phyloP scores from a whole-genome alignment of 2,329 filamentous ascomycete species.

The Microcyclosporella mali region DNA sequence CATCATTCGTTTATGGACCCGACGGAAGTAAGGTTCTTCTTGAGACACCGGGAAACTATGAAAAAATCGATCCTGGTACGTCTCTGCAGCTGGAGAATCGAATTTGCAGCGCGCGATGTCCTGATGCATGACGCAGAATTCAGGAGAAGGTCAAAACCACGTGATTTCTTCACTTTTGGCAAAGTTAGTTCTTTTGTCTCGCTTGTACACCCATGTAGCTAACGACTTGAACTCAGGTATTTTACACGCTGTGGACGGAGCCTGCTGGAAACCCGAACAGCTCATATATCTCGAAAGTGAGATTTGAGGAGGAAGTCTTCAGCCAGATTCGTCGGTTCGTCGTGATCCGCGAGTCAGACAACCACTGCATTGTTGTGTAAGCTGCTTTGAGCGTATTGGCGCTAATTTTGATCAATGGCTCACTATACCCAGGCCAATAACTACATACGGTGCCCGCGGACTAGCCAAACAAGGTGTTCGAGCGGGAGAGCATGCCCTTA shows the following conservation, averaged over 20 bases:
- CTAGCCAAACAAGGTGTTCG: constrained; percentile 12
- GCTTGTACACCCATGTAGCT: too few relatives aligned
- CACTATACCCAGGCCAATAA: constrained; percentile 13
- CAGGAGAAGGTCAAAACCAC: neutral
- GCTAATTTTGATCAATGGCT: neutral
- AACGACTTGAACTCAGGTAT: too few relatives aligned
- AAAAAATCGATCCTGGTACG: neutral
- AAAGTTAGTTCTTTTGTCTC: too few relatives aligned
- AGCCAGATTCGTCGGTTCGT: constrained; percentile 25
- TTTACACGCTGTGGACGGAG: constrained; percentile 21
- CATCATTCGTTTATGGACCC: neutral
- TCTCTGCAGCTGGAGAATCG: too few relatives aligned
- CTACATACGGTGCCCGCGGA: constrained; percentile 20
- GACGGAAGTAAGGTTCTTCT: neutral
- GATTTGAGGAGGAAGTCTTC: constrained; percentile 6
- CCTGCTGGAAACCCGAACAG: constrained; percentile 11
- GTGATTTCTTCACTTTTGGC: constrained; percentile 15
- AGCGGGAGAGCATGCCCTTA: constrained; percentile 24
- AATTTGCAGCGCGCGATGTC: too few relatives aligned
- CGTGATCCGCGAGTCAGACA: constrained; percentile 14
- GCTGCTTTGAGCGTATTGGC: neutral
- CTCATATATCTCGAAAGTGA: constrained; percentile 1
- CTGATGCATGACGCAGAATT: neutral
- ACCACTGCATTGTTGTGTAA: constrained; percentile 15
- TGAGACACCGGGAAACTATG: neutral